Percentiles rank a stretch among this genome's conserved stretches.
Evolutionary conservation across 176 grass and related monocot genomes (phyloP).

Genomic region (Lolium perenne): DNA sequence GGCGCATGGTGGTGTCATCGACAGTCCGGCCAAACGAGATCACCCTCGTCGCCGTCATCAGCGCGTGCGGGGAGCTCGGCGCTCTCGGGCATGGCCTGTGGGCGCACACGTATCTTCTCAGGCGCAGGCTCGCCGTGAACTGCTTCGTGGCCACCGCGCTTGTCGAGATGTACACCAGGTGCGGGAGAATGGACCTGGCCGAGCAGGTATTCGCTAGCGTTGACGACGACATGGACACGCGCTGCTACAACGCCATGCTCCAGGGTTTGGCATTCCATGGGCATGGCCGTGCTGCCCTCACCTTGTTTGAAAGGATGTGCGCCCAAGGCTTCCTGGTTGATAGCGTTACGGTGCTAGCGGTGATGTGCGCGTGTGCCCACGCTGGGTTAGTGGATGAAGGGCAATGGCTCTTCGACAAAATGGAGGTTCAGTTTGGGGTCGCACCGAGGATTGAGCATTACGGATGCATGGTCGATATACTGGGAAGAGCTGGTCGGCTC

Average conservation of each 20-base stretch:
- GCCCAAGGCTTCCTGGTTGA: constrained; percentile 23
- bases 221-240: constrained; percentile 30
- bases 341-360: constrained; percentile 41
- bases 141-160: constrained; percentile 46
- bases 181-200: constrained; percentile 48
- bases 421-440: constrained; percentile 51
- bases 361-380: constrained; percentile 53
- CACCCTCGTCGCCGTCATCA: constrained; percentile 45
- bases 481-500: constrained; percentile 47
- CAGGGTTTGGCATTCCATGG: constrained; percentile 48
- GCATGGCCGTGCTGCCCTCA: constrained; percentile 26
- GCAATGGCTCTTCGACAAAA: constrained; percentile 28
- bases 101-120: constrained; percentile 45
- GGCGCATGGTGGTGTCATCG: background rate
- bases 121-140: constrained; percentile 10
- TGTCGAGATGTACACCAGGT: constrained; percentile 51
- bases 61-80: constrained; percentile 45
- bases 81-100: constrained; percentile 48
- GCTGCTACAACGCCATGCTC: constrained; percentile 63
- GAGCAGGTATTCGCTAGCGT: constrained; percentile 41
- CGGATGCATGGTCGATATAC: constrained; percentile 61
- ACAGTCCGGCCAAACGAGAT: constrained; percentile 47
- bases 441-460: constrained; percentile 50
- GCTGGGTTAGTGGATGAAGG: constrained; percentile 55
- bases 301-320: constrained; percentile 50